phyloP scores from a whole-genome alignment of 2,329 filamentous ascomycete genomes.

The Eurotiales sp. region DNA sequence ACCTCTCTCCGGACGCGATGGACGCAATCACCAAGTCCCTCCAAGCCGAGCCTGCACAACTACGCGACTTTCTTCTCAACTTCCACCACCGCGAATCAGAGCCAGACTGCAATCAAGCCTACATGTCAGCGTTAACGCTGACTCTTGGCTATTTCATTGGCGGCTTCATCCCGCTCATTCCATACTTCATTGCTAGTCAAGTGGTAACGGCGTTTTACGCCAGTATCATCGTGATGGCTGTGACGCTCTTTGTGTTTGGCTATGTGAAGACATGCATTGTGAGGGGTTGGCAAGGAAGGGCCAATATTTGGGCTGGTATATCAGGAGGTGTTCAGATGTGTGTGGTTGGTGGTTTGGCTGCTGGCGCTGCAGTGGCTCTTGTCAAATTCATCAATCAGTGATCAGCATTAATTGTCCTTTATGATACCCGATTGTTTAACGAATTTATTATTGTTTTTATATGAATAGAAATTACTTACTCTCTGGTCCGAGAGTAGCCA shows the following conservation, averaged over 20 bases:
- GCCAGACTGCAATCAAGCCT: slow-evolving; percentile 46
- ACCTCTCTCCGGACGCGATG: slow-evolving; percentile 35
- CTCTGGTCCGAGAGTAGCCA: too few species aligned
- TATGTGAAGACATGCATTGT: slow-evolving; percentile 46
- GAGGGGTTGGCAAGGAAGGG: slow-evolving; percentile 40
- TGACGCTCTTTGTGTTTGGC: slow-evolving; percentile 44
- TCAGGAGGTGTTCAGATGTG: slow-evolving; percentile 63
- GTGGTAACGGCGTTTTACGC: slow-evolving; percentile 40
- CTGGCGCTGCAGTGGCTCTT: slow-evolving; percentile 62
- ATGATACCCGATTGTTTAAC: not conserved
- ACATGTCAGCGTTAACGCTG: slow-evolving; percentile 42
- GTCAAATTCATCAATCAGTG: slow-evolving; percentile 53
- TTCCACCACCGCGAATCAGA: slow-evolving; percentile 47
- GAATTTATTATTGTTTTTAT: too few species aligned
- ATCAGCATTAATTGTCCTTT: not conserved
- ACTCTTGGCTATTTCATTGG: slow-evolving; percentile 31
- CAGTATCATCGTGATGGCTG: slow-evolving; percentile 42
- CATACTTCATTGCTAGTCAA: slow-evolving; percentile 42
- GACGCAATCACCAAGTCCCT: slow-evolving; percentile 34
- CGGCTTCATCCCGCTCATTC: slow-evolving; percentile 43
- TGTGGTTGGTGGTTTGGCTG: slow-evolving; percentile 61
- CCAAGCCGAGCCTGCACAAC: slow-evolving; percentile 34
- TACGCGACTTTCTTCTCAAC: slow-evolving; percentile 46
- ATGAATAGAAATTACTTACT: too few species aligned
- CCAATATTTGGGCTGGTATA: slow-evolving; percentile 51